phyloP scores from a whole-genome alignment of 192 early-diverging fungal genomes.

The Allomyces javanicus region DNA sequence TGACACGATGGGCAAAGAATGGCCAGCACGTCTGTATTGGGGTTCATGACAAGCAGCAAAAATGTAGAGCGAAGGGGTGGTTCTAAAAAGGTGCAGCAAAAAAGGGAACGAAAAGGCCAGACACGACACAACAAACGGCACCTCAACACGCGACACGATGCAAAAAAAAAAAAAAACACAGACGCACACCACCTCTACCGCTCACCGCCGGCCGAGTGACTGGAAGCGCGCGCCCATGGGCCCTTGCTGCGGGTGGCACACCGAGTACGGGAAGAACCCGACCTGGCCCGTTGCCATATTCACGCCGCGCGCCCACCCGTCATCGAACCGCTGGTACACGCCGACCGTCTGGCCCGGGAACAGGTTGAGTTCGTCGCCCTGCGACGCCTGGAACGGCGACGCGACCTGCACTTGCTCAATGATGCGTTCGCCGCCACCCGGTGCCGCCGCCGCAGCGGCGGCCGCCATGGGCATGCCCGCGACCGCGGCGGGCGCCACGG shows the following conservation, averaged over 20 bases:
- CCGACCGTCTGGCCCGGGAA: constrained; percentile 6
- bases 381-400: not conserved
- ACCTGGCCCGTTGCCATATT: constrained; percentile 3
- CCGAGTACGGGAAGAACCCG: constrained; percentile 9
- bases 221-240: not conserved
- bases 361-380: constrained; percentile 8
- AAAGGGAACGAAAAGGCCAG: not conserved
- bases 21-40: too few relatives aligned
- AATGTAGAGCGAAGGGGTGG: not conserved
- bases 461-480: not conserved
- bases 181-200: not conserved
- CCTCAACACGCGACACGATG: too few relatives aligned
- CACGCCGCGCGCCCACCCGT: constrained; percentile 12
- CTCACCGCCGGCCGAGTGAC: not conserved
- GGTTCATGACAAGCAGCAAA: not conserved
- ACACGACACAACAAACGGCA: not conserved
- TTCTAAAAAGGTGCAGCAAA: not conserved
- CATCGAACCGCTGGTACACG: constrained; percentile 11
- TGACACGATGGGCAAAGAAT: too few relatives aligned
- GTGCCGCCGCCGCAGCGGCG: too few relatives aligned
- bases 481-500: too few relatives aligned
- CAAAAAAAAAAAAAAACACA: too few relatives aligned
- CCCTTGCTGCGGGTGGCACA: not conserved
- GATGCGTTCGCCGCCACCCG: not conserved
- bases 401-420: not conserved